A percentile compares a stretch with the other conserved stretches of the same genome.
Evolutionary conservation across 352 stramenopile genomes (phyloP).

Genomic region (Phytopythium boreale): DNA sequence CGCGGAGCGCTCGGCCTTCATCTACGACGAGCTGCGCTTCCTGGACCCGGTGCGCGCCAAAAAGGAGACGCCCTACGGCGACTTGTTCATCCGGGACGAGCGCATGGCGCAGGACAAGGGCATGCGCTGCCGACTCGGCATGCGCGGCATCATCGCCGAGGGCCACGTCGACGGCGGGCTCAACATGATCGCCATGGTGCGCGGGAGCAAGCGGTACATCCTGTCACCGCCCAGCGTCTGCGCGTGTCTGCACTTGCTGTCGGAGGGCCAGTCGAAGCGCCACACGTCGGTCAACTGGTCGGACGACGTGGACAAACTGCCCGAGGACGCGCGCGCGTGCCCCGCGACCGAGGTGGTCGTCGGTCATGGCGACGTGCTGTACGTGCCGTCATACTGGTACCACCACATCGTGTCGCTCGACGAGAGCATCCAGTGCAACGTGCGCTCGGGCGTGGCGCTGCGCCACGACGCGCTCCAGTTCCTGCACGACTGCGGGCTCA

Average conservation of each 20-base stretch:
- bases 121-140: conserved; percentile 89
- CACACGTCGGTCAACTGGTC: conserved; percentile 93
- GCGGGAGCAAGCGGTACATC: conserved; percentile 91
- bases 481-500: conserved; percentile 38
- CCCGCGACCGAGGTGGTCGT: conserved; percentile 89
- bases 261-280: conserved; percentile 70
- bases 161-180: conserved; percentile 92
- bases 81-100: conserved; percentile 52
- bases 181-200: conserved; percentile 93
- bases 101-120: conserved; percentile 24
- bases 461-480: conserved; percentile 33
- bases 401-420: conserved; percentile 95
- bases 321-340: conserved; percentile 40
- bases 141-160: conserved; percentile 91
- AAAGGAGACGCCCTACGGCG: conserved; percentile 29
- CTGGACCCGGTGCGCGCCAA: conserved; percentile 89
- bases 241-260: conserved; percentile 71
- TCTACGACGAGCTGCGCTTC: conserved; percentile 89
- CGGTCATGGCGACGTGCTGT: conserved; percentile 91
- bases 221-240: conserved; percentile 89
- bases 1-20: conserved; percentile 34
- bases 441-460: conserved; percentile 53
- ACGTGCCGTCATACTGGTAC: conserved; percentile 94
- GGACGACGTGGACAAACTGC: conserved; percentile 35
- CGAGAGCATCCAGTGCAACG: conserved; percentile 95